A percentile compares a stretch with the other conserved stretches of the same genome.
Evolutionary conservation across 768 basidiomycete species (phyloP).

Genomic region (Phaffia tasmanica): DNA sequence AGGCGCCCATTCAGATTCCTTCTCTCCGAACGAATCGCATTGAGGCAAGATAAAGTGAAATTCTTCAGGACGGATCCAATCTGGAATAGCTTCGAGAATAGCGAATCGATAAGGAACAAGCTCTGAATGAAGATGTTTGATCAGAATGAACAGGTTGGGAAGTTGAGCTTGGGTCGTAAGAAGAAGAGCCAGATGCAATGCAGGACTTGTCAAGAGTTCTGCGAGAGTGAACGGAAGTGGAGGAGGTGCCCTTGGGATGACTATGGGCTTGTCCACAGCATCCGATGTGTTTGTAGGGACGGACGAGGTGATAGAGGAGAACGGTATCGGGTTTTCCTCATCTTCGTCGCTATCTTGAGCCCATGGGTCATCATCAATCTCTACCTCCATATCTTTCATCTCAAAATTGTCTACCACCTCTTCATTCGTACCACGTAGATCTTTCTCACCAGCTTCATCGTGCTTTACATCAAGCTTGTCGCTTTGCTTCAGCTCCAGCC

Average conservation of each 20-base stretch:
- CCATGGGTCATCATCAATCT: conserved; percentile 68
- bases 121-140: conserved; percentile 47
- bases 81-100: conserved; percentile 64
- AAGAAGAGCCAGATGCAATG: conserved; percentile 51
- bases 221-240: conserved; percentile 46
- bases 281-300: conserved; percentile 22
- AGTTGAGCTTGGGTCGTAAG: conserved; percentile 58
- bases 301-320: neutral
- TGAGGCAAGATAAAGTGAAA: conserved; percentile 56
- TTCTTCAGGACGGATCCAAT: conserved; percentile 54
- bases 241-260: conserved; percentile 20
- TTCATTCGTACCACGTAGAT: neutral
- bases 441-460: neutral
- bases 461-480: neutral
- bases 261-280: neutral
- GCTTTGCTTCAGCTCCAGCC: conserved; percentile 9
- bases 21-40: conserved; percentile 45
- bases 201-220: conserved; percentile 51
- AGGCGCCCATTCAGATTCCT: conserved; percentile 37
- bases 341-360: conserved; percentile 44
- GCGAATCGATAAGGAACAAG: conserved; percentile 61
- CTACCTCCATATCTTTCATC: conserved; percentile 39
- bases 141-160: conserved; percentile 49
- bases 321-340: conserved; percentile 10
- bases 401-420: conserved; percentile 41